Base-by-base conservation (phyloP, 2,329 filamentous ascomycete genomes). In the Clonostachys solani region DNA sequence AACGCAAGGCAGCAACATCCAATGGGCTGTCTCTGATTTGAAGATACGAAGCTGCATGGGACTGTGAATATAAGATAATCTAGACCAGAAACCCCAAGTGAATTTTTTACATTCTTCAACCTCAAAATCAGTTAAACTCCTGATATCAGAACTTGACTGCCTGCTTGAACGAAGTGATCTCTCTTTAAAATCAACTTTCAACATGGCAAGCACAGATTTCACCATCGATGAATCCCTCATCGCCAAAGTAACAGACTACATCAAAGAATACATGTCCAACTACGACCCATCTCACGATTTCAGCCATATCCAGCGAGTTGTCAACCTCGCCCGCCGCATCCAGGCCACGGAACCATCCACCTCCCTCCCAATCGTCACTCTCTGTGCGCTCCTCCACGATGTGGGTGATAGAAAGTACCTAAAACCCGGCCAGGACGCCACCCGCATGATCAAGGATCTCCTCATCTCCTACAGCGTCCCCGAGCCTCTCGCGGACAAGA, bases 261-360 rank as follows among this genome's bases (percentile, higher is more conserved):
- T 89, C 46, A 72, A 81, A 59, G 70, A 75, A 40, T 90, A 87
- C 72, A 92, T 92, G 85, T 73, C 80, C 42, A 74, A 80, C 52
- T 89, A 89, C 67, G 92, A 96, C 68, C 83, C 83, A 45, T 95
- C 89, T 3, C 92, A 96, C 71, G 89, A 95, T 71, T 95, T 89
- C 72, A 73, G 81, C 48, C 92, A 96, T 65, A 88, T 96, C 58
- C 73, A 83, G 52, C 86, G 92, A 46, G 91, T 96, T 18, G 70
- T 91, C 18, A 76, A 78, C n/a, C 79, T 94, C 35, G 81, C 90
- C 7, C 80, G 81, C 42, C 71, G 78, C 54, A 86, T 91, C 52
- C 74, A 87, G 49, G 59, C 72, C 43, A 63, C 66, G 38, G 33
- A 43, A 16, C 65, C 60, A 47, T 12, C 16, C 5, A 62, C 57